phyloP scores from a whole-genome alignment of 2,329 filamentous ascomycete species.

The Aureobasidium sp. region DNA sequence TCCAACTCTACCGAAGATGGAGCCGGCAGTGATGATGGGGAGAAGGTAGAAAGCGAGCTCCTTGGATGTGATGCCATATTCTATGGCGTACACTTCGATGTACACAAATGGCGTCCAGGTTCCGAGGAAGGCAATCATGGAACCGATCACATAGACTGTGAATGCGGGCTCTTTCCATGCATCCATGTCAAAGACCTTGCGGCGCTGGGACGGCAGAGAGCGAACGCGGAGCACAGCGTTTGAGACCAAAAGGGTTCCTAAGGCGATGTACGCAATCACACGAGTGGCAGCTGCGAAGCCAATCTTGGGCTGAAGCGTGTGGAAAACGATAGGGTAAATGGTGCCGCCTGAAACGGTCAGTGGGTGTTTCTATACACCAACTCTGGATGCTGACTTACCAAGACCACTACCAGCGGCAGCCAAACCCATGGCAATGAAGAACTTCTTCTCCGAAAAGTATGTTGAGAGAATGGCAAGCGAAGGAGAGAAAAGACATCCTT shows the following conservation, averaged over 20 bases:
- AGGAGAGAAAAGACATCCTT: conserved; percentile 34
- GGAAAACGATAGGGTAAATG: conserved; percentile 28
- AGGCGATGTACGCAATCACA: conserved; percentile 25
- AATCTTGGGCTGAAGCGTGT: conserved; percentile 19
- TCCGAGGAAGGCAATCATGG: conserved; percentile 6
- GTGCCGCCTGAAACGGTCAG: not conserved
- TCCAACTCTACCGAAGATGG: not conserved
- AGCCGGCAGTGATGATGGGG: not conserved
- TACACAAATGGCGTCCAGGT: conserved; percentile 4
- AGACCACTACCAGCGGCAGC: conserved; percentile 34
- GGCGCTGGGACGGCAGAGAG: not conserved
- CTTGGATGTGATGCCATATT: not conserved
- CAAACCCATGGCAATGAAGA: conserved; percentile 35
- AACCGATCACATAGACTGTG: conserved; percentile 3
- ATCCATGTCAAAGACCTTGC: not conserved
- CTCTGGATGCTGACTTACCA: too few species aligned
- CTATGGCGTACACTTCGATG: not conserved
- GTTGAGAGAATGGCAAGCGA: conserved; percentile 32
- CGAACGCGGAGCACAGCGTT: conserved; percentile 19
- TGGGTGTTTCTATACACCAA: too few species aligned
- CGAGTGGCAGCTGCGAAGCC: conserved; percentile 24
- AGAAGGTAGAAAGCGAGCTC: conserved; percentile 8
- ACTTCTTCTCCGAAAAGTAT: conserved; percentile 33
- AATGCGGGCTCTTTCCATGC: conserved; percentile 8
- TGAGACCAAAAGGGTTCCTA: conserved; percentile 24